These are phyloP conservation scores for Hirschioporus abietinus DNA, from an alignment of 768 basidiomycete genomes.

Conservation along the genomic window DNA sequence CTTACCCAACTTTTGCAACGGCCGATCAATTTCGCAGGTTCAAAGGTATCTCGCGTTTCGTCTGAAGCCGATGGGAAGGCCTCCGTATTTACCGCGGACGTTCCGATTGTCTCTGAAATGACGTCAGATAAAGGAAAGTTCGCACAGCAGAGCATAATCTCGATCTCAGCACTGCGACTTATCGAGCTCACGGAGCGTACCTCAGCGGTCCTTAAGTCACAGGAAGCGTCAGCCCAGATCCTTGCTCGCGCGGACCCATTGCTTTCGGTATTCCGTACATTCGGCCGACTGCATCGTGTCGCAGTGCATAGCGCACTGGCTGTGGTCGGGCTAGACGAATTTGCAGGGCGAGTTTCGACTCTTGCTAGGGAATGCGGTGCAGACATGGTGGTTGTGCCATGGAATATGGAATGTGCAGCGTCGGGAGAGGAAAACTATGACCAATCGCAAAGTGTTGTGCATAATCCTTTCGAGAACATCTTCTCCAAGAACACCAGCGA, in stretches of 20 bases:
- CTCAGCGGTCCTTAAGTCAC: constrained; percentile 79
- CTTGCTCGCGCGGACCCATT: constrained; percentile 55
- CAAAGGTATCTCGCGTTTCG: not conserved
- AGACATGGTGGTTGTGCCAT: constrained; percentile 81
- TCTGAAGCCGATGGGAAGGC: constrained; percentile 28
- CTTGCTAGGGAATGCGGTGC: constrained; percentile 53
- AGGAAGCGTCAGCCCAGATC: constrained; percentile 65
- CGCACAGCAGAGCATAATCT: constrained; percentile 20
- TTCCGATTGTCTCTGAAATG: not conserved
- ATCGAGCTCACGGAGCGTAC: constrained; percentile 88
- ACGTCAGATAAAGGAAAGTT: constrained; percentile 3
- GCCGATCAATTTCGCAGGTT: constrained; percentile 10
- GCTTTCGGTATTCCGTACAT: constrained; percentile 70
- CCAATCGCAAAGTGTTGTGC: constrained; percentile 15
- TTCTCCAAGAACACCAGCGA: constrained; percentile 54
- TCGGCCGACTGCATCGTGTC: constrained; percentile 65
- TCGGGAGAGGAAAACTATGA: constrained; percentile 23
- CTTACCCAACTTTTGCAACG: constrained; percentile 67
- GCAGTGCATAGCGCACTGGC: constrained; percentile 63
- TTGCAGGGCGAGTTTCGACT: constrained; percentile 56
- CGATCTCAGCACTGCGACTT: constrained; percentile 76
- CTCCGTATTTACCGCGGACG: not conserved
- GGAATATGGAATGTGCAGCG: constrained; percentile 39
- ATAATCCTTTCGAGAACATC: constrained; percentile 73
- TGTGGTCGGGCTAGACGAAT: constrained; percentile 73